Evolutionary conservation across 148 eudicot genomes (phyloP).

Genomic region (Persicaria tinctoria): DNA sequence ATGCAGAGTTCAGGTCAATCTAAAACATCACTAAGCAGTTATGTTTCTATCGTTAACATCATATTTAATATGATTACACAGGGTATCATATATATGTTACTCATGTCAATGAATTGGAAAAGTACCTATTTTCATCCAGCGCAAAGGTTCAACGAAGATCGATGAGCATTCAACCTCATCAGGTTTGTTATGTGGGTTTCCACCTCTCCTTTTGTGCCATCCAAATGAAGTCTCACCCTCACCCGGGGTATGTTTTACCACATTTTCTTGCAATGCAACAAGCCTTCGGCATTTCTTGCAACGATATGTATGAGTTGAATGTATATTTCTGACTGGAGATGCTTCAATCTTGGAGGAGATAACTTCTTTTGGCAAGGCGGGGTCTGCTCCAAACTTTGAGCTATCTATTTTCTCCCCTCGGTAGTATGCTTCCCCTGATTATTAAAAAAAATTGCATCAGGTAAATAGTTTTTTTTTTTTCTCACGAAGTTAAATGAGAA

Average conservation of each 20-base stretch:
- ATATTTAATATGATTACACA: neutral
- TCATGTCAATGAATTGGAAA: neutral
- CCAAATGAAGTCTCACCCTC: slow-evolving; percentile 80
- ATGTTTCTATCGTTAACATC: neutral
- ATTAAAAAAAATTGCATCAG: neutral
- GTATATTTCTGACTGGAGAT: slow-evolving; percentile 17
- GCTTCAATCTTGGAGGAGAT: slow-evolving; percentile 30
- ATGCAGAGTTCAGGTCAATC: neutral
- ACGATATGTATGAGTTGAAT: slow-evolving; percentile 48
- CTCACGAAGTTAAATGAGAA: neutral
- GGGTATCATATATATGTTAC: neutral
- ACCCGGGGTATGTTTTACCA: slow-evolving; percentile 76
- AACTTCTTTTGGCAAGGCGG: slow-evolving; percentile 49
- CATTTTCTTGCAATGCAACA: slow-evolving; percentile 73
- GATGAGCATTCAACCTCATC: slow-evolving; percentile 81
- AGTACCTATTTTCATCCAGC: slow-evolving; percentile 92
- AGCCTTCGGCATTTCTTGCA: slow-evolving; percentile 95
- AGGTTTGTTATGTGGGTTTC: slow-evolving; percentile 42
- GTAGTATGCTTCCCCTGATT: slow-evolving; percentile 63
- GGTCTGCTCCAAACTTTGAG: slow-evolving; percentile 82
- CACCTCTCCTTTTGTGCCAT: slow-evolving; percentile 78
- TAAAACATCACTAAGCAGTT: neutral
- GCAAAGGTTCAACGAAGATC: slow-evolving; percentile 81
- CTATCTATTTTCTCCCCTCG: slow-evolving; percentile 69
- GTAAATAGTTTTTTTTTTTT: neutral